Evolutionary conservation across 164 flowering plant genomes (phyloP), one percentile per base, ranked within the genome.

Genomic region (Stephania japonica): DNA sequence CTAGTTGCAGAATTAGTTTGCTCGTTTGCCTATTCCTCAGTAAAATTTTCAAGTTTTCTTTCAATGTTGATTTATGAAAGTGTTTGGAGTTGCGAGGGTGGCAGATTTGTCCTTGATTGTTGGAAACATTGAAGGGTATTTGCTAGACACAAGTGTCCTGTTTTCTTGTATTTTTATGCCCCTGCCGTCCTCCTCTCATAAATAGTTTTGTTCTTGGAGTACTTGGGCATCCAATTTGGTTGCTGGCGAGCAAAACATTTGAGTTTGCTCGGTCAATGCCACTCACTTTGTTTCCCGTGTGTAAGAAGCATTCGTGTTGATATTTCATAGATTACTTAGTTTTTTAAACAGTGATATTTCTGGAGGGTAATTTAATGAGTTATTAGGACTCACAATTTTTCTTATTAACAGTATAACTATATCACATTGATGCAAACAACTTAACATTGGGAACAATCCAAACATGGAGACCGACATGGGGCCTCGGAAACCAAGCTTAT

Each of bases 61-160:
- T 32, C 38, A 32, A 32, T 32, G 38, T 32, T 32, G 3, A 32
- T 32, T 1, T 32, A 32, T 32, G 62, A 5, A 56, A 16, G 62
- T 56, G 62, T 56, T 32, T 16, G n/a, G 16, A 16, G 62, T 19
- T 16, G 19, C 16, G n/a, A 56, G 21, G 62, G 62, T 56, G 62
- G 62, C 62, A 56, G 62, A 56, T 56, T 56, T 56, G 62, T 56
- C 62, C 62, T 56, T 16, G 62, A 56, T 56, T 56, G 62, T 56
- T 56, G 62, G 62, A 56, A 56, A 56, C 62, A 56, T n/a, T 56
- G 19, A 56, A 16, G 21, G 62, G 62, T 56, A 6, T 56, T 56
- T 2, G 0, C 62, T 7, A 56, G 4, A 56, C 6, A 13, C 16
- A 16, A 19, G 62, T 56, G 62, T 56, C 62, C 62, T 56, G 62